A percentile compares a stretch with the other conserved stretches of the same genome.
phyloP scores from a whole-genome alignment of 2,329 filamentous ascomycete genomes.

The Sporothrix curviconia region DNA sequence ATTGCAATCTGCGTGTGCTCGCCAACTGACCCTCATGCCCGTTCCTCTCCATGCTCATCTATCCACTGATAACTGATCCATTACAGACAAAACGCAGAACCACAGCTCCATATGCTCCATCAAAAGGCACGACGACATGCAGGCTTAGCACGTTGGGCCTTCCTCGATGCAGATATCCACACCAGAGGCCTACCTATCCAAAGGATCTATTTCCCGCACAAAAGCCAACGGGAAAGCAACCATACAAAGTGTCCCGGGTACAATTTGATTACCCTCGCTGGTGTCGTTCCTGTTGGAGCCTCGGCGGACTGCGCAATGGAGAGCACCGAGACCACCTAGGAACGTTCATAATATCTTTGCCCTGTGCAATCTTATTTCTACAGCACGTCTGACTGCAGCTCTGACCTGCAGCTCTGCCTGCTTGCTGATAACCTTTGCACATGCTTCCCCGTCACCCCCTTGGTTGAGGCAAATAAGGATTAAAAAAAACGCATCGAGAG shows the following conservation, averaged over 20 bases:
- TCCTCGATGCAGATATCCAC: slow-evolving; percentile 12
- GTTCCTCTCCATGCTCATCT: neutral
- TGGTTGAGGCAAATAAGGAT: slow-evolving; percentile 6
- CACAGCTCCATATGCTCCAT: neutral
- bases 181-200: slow-evolving; percentile 12
- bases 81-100: neutral
- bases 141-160: slow-evolving; percentile 1
- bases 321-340: neutral
- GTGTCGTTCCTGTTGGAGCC: too few relatives aligned
- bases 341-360: too few relatives aligned
- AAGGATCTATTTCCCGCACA: slow-evolving; percentile 14
- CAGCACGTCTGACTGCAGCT: neutral
- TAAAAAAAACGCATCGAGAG: slow-evolving; percentile 10
- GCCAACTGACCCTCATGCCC: neutral
- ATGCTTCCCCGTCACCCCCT: neutral
- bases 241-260: too few relatives aligned
- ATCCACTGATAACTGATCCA: slow-evolving; percentile 4
- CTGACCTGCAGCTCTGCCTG: too few relatives aligned
- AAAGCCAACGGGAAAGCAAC: neutral
- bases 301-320: neutral
- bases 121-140: neutral
- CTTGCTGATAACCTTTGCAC: too few relatives aligned
- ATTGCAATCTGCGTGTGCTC: neutral
- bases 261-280: too few relatives aligned
- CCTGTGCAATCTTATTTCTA: neutral